Conservation (phyloP, 495 filamentous ascomycete species). For the Podospora pseudopauciseta region DNA sequence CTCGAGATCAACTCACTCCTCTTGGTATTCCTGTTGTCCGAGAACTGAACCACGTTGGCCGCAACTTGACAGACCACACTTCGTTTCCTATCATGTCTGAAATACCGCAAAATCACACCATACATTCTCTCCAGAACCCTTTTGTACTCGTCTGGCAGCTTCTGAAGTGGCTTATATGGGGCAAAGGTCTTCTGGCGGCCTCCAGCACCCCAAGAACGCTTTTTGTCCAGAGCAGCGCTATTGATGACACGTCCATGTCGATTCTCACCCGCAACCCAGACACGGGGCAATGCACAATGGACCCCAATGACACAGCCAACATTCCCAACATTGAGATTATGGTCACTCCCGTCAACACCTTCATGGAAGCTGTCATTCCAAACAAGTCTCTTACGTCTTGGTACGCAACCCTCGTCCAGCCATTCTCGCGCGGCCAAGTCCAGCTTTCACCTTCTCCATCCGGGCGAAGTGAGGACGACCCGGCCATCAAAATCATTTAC, state of each 20-base stretch:
- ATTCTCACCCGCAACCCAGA: not conserved
- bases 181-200: conserved; percentile 20
- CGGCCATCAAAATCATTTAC: conserved; percentile 29
- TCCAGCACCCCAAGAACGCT: conserved; percentile 17
- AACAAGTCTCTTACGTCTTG: conserved; percentile 16
- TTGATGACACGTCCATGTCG: conserved; percentile 23
- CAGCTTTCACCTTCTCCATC: conserved; percentile 25
- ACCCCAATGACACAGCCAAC: conserved; percentile 19
- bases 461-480: not conserved
- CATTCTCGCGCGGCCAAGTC: conserved; percentile 36
- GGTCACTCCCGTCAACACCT: conserved; percentile 20
- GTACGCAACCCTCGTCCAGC: conserved; percentile 31
- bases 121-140: conserved; percentile 19
- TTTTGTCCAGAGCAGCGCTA: conserved; percentile 20
- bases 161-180: conserved; percentile 14
- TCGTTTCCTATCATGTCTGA: conserved; percentile 25
- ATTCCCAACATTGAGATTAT: conserved; percentile 30
- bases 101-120: conserved; percentile 23
- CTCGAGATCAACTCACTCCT: not conserved
- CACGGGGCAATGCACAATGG: conserved; percentile 12
- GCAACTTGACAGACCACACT: conserved; percentile 24
- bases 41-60: conserved; percentile 24
- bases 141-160: conserved; percentile 6
- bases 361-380: conserved; percentile 5
- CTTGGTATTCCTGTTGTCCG: conserved; percentile 34